phyloP scores from a whole-genome alignment of 2,329 filamentous ascomycete species.

The Aspergillus ustus region DNA sequence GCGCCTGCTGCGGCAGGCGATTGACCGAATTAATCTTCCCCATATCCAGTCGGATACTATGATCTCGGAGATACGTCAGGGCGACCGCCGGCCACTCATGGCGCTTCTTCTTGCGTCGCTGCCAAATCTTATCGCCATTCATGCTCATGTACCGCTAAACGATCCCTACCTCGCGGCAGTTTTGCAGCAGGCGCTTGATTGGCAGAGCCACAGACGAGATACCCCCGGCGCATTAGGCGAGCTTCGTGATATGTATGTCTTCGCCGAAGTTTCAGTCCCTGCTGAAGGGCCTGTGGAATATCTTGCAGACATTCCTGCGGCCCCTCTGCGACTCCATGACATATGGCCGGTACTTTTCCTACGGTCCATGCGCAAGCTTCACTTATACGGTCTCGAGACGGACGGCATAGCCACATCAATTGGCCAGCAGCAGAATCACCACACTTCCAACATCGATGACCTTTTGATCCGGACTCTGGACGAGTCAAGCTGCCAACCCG shows the following conservation, averaged over 20 bases:
- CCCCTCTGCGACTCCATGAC: not conserved
- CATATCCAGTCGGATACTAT: not conserved
- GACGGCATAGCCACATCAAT: not conserved
- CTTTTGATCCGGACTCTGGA: not conserved
- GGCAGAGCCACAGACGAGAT: not conserved
- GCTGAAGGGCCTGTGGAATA: not conserved
- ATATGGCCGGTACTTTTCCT: not conserved
- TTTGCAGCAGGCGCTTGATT: not conserved
- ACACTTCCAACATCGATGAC: not conserved
- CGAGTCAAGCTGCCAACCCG: not conserved
- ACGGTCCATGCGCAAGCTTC: not conserved
- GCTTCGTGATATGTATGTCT: not conserved
- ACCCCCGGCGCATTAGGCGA: not conserved
- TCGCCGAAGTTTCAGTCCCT: not conserved
- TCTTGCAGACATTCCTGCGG: not conserved
- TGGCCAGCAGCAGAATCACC: not conserved
- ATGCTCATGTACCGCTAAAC: not conserved
- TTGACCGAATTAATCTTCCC: not conserved
- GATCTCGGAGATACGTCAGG: not conserved
- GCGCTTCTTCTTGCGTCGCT: not conserved
- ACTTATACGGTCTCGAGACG: not conserved
- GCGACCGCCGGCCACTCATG: not conserved
- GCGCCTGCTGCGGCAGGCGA: slow-evolving; percentile 5
- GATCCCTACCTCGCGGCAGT: not conserved
- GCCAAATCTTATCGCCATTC: not conserved